phyloP scores from a whole-genome alignment of 176 grass and related monocot genomes.

The Carex kokanica region DNA sequence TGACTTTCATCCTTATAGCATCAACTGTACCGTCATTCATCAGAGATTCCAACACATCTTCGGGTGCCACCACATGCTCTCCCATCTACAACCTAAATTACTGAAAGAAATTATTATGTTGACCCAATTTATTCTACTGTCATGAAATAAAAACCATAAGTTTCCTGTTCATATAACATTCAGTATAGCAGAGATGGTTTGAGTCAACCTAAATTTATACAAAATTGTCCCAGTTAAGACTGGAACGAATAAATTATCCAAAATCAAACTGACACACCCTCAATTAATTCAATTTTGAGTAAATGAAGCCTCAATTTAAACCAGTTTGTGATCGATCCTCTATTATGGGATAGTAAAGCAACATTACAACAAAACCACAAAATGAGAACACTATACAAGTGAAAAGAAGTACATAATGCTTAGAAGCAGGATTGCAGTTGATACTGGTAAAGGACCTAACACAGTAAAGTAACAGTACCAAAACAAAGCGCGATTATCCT shows the following conservation, averaged over 20 bases:
- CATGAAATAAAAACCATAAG: neutral
- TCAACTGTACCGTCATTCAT: conserved; percentile 95
- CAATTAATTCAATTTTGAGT: neutral
- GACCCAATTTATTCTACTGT: neutral
- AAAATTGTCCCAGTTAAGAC: neutral
- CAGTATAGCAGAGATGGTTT: neutral
- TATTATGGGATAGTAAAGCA: too few relatives aligned
- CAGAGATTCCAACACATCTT: conserved; percentile 80
- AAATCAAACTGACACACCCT: neutral
- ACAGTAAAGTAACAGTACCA: too few relatives aligned
- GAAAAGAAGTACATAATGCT: too few relatives aligned
- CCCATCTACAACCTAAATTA: conserved; percentile 39
- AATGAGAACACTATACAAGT: too few relatives aligned
- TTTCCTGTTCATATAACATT: neutral
- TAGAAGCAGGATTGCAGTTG: neutral
- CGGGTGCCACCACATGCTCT: conserved; percentile 62
- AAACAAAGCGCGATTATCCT: neutral
- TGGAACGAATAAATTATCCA: neutral
- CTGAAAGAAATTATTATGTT: neutral
- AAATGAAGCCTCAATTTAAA: too few relatives aligned
- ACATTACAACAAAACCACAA: too few relatives aligned
- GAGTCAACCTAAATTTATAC: neutral
- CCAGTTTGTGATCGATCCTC: too few relatives aligned
- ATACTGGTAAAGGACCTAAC: neutral
- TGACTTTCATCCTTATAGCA: conserved; percentile 92